These are phyloP conservation scores for Podospora bellae-mahoneyi DNA, from an alignment of 495 filamentous ascomycete genomes.

Conservation along the genomic window DNA sequence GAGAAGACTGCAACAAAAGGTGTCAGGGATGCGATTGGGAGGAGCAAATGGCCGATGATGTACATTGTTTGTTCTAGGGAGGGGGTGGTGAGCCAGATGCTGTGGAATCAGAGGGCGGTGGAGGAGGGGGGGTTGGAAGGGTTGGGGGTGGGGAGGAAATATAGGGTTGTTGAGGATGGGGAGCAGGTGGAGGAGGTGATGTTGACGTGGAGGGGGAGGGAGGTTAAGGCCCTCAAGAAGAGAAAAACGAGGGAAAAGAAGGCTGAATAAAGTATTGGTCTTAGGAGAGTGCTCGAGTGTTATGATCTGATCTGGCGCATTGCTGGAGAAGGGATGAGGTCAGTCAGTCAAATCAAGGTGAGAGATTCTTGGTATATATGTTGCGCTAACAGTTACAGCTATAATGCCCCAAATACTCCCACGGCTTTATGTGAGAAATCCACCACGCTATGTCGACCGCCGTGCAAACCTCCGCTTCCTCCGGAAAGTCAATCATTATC, in stretches of 20 bases:
- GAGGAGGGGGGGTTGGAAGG: constrained; percentile 58
- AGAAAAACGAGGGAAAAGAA: background rate
- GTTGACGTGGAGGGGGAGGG: constrained; percentile 57
- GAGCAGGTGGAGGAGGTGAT: constrained; percentile 34
- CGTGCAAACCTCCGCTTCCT: background rate
- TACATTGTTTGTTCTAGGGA: constrained; percentile 50
- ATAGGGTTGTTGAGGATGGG: constrained; percentile 34
- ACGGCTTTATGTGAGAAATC: background rate
- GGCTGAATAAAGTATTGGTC: background rate
- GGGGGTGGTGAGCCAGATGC: constrained; percentile 56
- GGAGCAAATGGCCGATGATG: constrained; percentile 63
- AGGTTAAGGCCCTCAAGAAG: constrained; percentile 30
- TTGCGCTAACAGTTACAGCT: too few relatives aligned
- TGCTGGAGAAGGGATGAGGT: too few relatives aligned
- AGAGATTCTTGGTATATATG: too few relatives aligned
- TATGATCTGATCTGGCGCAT: too few relatives aligned
- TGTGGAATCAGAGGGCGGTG: constrained; percentile 68
- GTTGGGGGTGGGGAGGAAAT: constrained; percentile 57
- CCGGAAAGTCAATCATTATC: too few relatives aligned
- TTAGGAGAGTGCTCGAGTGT: too few relatives aligned
- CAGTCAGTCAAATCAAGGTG: too few relatives aligned
- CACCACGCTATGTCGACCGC: background rate
- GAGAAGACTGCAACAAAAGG: constrained; percentile 49
- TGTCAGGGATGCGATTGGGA: constrained; percentile 61
- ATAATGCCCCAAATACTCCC: too few relatives aligned